Evolutionary conservation across 352 stramenopile species (phyloP), one percentile per base, ranked within the genome.

Genomic region (Phytophthora parvispora): DNA sequence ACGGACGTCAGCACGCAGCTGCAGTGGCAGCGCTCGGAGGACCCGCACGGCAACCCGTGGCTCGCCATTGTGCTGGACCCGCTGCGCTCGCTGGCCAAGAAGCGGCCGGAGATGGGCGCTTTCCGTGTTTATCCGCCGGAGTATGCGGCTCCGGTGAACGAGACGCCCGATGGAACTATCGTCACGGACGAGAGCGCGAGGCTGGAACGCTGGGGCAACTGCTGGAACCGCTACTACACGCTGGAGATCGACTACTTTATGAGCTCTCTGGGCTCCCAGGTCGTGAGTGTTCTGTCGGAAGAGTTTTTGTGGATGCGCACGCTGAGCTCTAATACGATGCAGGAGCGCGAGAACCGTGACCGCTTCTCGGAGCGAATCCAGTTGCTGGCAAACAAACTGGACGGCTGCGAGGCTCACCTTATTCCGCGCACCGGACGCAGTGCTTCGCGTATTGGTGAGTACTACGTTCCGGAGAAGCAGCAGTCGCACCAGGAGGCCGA

Each of bases 51-150:
- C 50, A 97, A 99, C 78, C 98, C 98, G 18, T 99, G 98, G 87
- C 89, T 99, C 22, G 98, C 97, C 4, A 98, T 99, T 60, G 98
- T 99, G 28, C 84, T 99, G 9, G 98, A 99, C 86, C 98, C 98
- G 6, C 74, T 99, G 36, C 89, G 97, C 20, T 98, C 93, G 48
- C 77, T 99, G 18, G 92, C 95, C 18, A 97, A 98, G 78, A 97
- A 96, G 38, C 83, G 87, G 0, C 94, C 96, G 1, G 96, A 99
- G 74, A 92, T 99, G 69, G 98, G 97, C 15, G 98, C 98, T 1
- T 99, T 99, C 81, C 95, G 98, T 5, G 97, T 98, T 2, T 99
- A 99, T 74, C 97, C 97, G 25, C 97, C 97, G 0, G 97, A 99
- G 75, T 99, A 99, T 75, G 95, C 84, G 13, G 84, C 92, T 3